Conservation (phyloP, 2,329 filamentous ascomycete species). For the Cercospora citrullina region DNA sequence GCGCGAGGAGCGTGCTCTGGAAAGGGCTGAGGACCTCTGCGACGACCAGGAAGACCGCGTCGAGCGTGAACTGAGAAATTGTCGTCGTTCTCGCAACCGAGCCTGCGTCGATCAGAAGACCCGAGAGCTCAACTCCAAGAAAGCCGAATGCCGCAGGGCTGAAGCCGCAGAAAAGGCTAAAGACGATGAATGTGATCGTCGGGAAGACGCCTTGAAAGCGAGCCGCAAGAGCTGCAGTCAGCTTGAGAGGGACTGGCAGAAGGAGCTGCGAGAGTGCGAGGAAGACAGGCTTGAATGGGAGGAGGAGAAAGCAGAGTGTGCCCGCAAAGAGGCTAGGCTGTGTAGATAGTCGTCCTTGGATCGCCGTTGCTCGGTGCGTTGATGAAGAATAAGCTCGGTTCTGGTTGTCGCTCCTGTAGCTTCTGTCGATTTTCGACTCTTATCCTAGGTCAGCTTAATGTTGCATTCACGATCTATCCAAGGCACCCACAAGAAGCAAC, state of each 20-base stretch:
- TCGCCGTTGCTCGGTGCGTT: not conserved
- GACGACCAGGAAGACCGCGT: not conserved
- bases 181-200: not conserved
- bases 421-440: not conserved
- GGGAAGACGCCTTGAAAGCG: not conserved
- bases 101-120: not conserved
- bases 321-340: not conserved
- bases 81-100: not conserved
- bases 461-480: not conserved
- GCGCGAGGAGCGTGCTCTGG: not conserved
- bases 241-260: not conserved
- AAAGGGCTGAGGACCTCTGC: not conserved
- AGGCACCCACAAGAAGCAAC: not conserved
- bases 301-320: not conserved
- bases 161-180: not conserved
- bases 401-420: not conserved
- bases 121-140: not conserved
- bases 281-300: not conserved
- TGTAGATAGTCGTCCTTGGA: not conserved
- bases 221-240: not conserved
- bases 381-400: not conserved
- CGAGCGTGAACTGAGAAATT: not conserved
- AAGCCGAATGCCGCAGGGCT: not conserved
- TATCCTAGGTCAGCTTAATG: not conserved
- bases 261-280: not conserved